Percentiles rank a stretch among this genome's conserved stretches.
These are phyloP conservation scores for Fusarium nodosum DNA, from an alignment of 2,329 filamentous ascomycete genomes.

Conservation along the genomic window DNA sequence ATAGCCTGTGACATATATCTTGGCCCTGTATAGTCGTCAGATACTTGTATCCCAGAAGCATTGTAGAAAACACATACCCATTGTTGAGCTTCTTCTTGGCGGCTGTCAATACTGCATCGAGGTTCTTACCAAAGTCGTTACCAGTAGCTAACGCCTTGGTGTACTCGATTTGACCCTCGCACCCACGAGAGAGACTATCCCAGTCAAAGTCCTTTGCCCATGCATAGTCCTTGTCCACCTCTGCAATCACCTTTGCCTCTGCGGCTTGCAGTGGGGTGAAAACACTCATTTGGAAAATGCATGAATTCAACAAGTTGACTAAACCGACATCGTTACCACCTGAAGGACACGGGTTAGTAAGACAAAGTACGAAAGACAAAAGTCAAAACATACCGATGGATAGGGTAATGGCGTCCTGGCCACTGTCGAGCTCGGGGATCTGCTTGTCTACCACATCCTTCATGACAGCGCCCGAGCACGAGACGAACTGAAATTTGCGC, in stretches of 20 bases:
- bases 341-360: neutral
- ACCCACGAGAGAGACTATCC: slow-evolving; percentile 6
- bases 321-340: slow-evolving; percentile 13
- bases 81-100: neutral
- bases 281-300: slow-evolving; percentile 8
- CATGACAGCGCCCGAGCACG: slow-evolving; percentile 18
- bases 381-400: slow-evolving; percentile 7
- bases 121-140: neutral
- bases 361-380: too few relatives aligned
- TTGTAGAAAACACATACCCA: neutral
- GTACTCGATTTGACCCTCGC: neutral
- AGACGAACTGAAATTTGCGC: slow-evolving; percentile 16
- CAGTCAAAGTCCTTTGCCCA: slow-evolving; percentile 3
- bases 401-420: slow-evolving; percentile 13
- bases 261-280: neutral
- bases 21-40: neutral
- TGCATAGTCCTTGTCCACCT: neutral
- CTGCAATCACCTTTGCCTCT: neutral
- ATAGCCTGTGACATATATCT: slow-evolving; percentile 9
- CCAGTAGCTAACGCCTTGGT: neutral
- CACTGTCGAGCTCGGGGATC: slow-evolving; percentile 2
- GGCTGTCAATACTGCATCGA: neutral
- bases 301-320: neutral
- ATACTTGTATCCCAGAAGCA: too few relatives aligned
- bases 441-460: slow-evolving; percentile 15